Base-by-base conservation (phyloP, 2,329 filamentous ascomycete species). In the Apiospora koreana region DNA sequence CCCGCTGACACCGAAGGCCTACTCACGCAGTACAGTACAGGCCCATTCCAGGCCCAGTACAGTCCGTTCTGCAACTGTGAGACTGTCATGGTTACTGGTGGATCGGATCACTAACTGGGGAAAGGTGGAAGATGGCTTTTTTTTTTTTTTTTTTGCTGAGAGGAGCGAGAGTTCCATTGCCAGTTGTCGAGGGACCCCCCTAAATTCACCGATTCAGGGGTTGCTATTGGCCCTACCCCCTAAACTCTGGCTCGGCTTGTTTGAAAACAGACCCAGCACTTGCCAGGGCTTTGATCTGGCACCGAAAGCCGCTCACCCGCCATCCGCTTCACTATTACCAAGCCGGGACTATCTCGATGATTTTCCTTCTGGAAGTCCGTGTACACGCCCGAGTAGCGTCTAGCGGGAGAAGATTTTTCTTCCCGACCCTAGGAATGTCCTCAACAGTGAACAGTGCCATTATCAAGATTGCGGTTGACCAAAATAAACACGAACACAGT, bases 61-160 rank as follows among this genome's bases (percentile, higher is more conserved):
- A 62, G 54, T 62, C 9, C 21, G 3, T n/a, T 18, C 3, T 50
- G n/a, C 9, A 12, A 50, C 46, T 38, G 31, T 62, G 50, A 58
- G 50, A 58, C 50, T 8, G 50, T 58, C 50, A 28, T 28, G 48
- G 41, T 43, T 16, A 2, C 46, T 50, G 9, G 50, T 58, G 54
- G 54, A 62, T 62, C 54, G 54, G 54, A 38, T 62, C 54, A 62
- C 54, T 62, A 31, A 62, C 54, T 62, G 54, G 65, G 65, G 65
- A 67, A 31, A 25, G 35, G n/a, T n/a, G n/a, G 65, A 67, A 21
- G 65, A 46, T 35, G 65, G 65, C 42, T 67, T 66, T 65, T 42
- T 42, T 12, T 65, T 14, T 18, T 25, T 16, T 23, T 16, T 25
- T 45, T 45, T 14, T 45, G 21, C 28, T 18, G 38, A 41, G 38